Conservation (phyloP, 2,329 filamentous ascomycete species). For the Fusarium sp. region DNA sequence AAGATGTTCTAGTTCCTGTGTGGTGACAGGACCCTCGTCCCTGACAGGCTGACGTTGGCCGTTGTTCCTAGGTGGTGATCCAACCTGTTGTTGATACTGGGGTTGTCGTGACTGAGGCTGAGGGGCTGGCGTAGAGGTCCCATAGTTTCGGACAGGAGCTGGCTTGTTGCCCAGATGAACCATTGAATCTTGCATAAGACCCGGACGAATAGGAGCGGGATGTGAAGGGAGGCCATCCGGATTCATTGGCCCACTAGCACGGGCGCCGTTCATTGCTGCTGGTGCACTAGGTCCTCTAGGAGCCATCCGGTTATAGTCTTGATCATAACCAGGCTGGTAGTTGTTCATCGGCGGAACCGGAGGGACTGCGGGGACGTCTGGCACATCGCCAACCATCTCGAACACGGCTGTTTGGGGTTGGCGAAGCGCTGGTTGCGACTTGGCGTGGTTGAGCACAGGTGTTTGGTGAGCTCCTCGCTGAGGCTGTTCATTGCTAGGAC, state of each 20-base stretch:
- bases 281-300: constrained; percentile 51
- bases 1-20: constrained; percentile 81
- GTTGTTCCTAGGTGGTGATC: constrained; percentile 46
- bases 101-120: constrained; percentile 46
- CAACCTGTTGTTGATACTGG: constrained; percentile 48
- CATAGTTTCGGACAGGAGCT: constrained; percentile 69
- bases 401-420: constrained; percentile 77
- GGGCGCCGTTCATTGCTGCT: constrained; percentile 33
- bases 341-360: constrained; percentile 40
- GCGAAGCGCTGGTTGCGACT: constrained; percentile 75
- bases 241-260: constrained; percentile 44
- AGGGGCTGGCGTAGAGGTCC: constrained; percentile 57
- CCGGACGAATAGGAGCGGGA: constrained; percentile 72
- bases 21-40: constrained; percentile 71
- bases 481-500: constrained; percentile 56
- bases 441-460: constrained; percentile 69
- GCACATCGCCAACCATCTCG: constrained; percentile 76
- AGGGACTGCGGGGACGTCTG: constrained; percentile 65
- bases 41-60: constrained; percentile 45
- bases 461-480: constrained; percentile 64
- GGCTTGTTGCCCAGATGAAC: constrained; percentile 69
- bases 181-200: constrained; percentile 70
- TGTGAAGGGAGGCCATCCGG: constrained; percentile 68
- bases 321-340: constrained; percentile 48
- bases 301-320: constrained; percentile 44